Conservation (phyloP, 371 early-diverging fungal genomes). For the Rhizopus microsporus region DNA sequence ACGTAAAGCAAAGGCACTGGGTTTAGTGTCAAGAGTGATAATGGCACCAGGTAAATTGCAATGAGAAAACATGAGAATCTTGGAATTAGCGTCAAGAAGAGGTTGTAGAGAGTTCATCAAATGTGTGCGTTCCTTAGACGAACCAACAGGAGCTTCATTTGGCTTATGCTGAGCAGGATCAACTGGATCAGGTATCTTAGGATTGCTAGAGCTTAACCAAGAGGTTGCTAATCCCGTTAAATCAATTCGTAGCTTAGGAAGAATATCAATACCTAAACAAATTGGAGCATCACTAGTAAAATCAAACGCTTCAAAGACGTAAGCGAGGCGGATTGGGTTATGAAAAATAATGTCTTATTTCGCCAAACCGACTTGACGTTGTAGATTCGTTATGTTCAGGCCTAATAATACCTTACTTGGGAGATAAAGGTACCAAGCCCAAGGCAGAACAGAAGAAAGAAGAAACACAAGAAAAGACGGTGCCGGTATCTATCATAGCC, state of each 20-base stretch:
- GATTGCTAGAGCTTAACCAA: conserved; percentile 1
- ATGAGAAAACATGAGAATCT: not conserved
- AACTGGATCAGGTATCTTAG: conserved; percentile 4
- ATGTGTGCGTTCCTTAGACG: not conserved
- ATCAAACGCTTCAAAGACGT: not conserved
- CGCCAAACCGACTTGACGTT: not conserved
- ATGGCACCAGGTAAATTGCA: conserved; percentile 13
- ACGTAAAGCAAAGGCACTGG: not conserved
- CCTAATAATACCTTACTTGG: not conserved
- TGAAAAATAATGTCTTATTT: not conserved
- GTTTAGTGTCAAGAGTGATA: not conserved
- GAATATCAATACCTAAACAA: conserved; percentile 4
- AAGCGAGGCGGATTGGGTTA: not conserved
- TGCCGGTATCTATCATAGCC: conserved; percentile 5
- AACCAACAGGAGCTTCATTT: not conserved
- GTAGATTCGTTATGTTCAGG: not conserved
- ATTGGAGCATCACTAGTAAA: not conserved
- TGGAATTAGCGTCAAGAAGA: not conserved
- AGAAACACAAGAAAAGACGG: not conserved
- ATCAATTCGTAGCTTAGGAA: not conserved
- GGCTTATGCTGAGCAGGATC: conserved; percentile 2
- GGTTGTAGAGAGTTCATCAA: not conserved
- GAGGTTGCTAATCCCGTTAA: conserved; percentile 1
- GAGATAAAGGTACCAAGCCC: not conserved
- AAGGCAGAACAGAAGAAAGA: not conserved